These are phyloP conservation scores for Botrytis byssoidea DNA, from an alignment of 2,329 filamentous ascomycete genomes.

Conservation along the genomic window DNA sequence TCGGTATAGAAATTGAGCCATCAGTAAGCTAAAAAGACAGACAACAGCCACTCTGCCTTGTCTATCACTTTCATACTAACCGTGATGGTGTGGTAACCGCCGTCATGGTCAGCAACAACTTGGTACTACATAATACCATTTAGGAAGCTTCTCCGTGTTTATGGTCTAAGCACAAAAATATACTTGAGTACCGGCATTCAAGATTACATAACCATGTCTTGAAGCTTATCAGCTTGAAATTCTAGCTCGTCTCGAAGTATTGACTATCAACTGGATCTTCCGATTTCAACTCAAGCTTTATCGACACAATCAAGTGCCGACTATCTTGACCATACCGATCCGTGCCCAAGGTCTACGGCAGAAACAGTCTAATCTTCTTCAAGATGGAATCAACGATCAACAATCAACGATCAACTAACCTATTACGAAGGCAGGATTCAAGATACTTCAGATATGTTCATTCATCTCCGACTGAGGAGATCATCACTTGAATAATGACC, in stretches of 20 bases:
- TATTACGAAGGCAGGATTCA: background rate
- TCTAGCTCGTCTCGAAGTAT: background rate
- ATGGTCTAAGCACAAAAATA: background rate
- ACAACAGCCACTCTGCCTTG: background rate
- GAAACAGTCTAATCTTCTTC: background rate
- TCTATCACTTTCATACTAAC: background rate
- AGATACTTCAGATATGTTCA: background rate
- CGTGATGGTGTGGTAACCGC: background rate
- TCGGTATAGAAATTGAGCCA: background rate
- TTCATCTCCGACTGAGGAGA: background rate
- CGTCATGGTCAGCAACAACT: background rate
- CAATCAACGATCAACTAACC: background rate
- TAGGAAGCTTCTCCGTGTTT: background rate
- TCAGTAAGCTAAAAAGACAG: background rate
- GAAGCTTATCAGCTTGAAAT: background rate
- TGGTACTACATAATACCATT: background rate
- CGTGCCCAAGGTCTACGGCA: background rate
- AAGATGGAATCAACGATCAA: background rate
- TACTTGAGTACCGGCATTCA: background rate
- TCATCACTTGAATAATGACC: background rate
- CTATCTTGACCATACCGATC: background rate
- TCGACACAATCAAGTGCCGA: background rate
- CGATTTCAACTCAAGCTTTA: background rate
- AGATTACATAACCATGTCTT: background rate
- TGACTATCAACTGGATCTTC: background rate